These are phyloP conservation scores for Sclerotinia borealis DNA, from an alignment of 2,329 filamentous ascomycete species.

Conservation along the genomic window DNA sequence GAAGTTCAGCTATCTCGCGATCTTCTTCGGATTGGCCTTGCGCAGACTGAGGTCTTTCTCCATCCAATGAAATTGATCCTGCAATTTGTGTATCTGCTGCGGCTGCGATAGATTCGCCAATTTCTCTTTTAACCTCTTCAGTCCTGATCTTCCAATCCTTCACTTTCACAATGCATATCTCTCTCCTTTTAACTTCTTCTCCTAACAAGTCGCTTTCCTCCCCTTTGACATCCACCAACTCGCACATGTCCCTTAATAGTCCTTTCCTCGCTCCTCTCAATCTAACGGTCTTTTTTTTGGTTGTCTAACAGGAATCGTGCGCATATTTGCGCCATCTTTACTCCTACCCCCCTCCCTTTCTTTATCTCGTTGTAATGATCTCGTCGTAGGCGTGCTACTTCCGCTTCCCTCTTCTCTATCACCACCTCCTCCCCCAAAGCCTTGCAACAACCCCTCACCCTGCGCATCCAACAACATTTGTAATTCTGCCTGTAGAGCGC, in stretches of 20 bases:
- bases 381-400: slow-evolving; percentile 25
- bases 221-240: slow-evolving; percentile 58
- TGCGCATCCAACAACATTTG: slow-evolving; percentile 55
- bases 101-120: neutral
- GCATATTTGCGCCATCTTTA: slow-evolving; percentile 20
- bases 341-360: slow-evolving; percentile 15
- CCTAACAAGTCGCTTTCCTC: slow-evolving; percentile 61
- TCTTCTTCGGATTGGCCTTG: slow-evolving; percentile 43
- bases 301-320: slow-evolving; percentile 56
- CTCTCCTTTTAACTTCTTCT: slow-evolving; percentile 49
- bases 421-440: slow-evolving; percentile 23
- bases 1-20: slow-evolving; percentile 55
- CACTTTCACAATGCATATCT: slow-evolving; percentile 52
- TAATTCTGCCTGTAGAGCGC: slow-evolving; percentile 49
- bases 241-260: slow-evolving; percentile 56
- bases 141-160: slow-evolving; percentile 45
- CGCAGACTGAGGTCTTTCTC: slow-evolving; percentile 45
- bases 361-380: slow-evolving; percentile 16
- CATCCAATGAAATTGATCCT: slow-evolving; percentile 45
- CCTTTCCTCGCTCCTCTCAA: slow-evolving; percentile 59
- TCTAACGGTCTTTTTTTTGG: slow-evolving; percentile 47
- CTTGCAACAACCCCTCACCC: slow-evolving; percentile 39
- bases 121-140: slow-evolving; percentile 15
- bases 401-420: slow-evolving; percentile 33
- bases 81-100: neutral